phyloP scores from a whole-genome alignment of 106 monocot species.

The Dendrobium huoshanense region DNA sequence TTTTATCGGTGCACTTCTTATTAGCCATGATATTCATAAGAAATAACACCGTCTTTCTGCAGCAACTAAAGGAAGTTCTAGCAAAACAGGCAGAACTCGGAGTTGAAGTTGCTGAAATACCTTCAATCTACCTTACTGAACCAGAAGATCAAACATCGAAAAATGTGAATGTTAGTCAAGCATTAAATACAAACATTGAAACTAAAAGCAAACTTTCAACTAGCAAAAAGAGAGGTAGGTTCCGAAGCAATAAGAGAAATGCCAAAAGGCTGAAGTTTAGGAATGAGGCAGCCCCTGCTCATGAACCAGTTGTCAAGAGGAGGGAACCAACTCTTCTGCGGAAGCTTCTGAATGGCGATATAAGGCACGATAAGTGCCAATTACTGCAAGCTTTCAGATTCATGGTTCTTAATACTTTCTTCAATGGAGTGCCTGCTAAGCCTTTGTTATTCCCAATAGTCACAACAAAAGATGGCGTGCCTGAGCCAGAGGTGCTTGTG shows the following conservation, averaged over 20 bases:
- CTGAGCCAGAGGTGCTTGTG: background rate
- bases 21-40: background rate
- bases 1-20: background rate
- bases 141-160: conserved; percentile 17
- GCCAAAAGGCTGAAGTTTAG: conserved; percentile 33
- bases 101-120: conserved; percentile 86
- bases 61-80: conserved; percentile 90
- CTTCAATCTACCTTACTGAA: conserved; percentile 50
- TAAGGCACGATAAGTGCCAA: conserved; percentile 58
- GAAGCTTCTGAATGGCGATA: conserved; percentile 73
- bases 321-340: conserved; percentile 70
- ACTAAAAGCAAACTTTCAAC: background rate
- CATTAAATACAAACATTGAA: background rate
- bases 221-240: conserved; percentile 34
- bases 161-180: background rate
- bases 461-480: conserved; percentile 19
- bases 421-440: conserved; percentile 39
- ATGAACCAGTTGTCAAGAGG: background rate
- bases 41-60: conserved; percentile 8
- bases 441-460: conserved; percentile 50
- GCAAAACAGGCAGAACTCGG: conserved; percentile 81
- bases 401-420: conserved; percentile 77
- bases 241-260: conserved; percentile 18
- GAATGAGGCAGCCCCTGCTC: conserved; percentile 2
- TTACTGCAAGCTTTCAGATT: conserved; percentile 80